These are phyloP conservation scores for Asclepias syriaca DNA, from an alignment of 257 asterid species.

Conservation along the genomic window DNA sequence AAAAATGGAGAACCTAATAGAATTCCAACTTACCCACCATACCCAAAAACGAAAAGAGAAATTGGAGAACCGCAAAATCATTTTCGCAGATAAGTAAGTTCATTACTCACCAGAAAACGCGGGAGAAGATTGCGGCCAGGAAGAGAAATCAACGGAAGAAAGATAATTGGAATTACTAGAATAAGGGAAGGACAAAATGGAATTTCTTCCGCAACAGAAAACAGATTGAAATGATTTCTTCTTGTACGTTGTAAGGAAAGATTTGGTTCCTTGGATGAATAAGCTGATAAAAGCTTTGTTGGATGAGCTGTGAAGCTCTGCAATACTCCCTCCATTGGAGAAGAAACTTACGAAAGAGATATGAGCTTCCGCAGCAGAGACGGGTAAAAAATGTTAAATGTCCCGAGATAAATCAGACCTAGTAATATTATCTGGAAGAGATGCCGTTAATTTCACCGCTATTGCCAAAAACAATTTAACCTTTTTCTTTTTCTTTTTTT, in stretches of 20 bases:
- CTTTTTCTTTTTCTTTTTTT: too few species aligned
- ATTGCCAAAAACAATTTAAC: too few species aligned
- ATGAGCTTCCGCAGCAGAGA: not conserved
- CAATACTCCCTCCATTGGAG: constrained; percentile 13
- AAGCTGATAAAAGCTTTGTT: not conserved
- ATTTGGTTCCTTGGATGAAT: constrained; percentile 2
- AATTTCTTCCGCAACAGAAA: constrained; percentile 2
- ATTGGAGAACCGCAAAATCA: not conserved
- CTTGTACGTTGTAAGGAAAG: not conserved
- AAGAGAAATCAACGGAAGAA: not conserved
- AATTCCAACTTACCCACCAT: not conserved
- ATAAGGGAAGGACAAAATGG: not conserved
- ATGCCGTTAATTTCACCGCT: too few species aligned
- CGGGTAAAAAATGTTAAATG: not conserved
- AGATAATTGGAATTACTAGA: not conserved
- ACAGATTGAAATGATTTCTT: not conserved
- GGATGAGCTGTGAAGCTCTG: constrained; percentile 16
- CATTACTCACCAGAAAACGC: constrained; percentile 15
- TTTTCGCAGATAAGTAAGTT: not conserved
- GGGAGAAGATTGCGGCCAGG: constrained; percentile 1
- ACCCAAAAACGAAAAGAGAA: not conserved
- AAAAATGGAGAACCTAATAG: not conserved
- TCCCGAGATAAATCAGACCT: too few species aligned
- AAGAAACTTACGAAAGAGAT: not conserved
- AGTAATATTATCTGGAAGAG: too few species aligned